Percentiles rank a stretch among this genome's conserved stretches.
phyloP scores from a whole-genome alignment of 2,329 filamentous ascomycete species.

The Monosporascus sp. region DNA sequence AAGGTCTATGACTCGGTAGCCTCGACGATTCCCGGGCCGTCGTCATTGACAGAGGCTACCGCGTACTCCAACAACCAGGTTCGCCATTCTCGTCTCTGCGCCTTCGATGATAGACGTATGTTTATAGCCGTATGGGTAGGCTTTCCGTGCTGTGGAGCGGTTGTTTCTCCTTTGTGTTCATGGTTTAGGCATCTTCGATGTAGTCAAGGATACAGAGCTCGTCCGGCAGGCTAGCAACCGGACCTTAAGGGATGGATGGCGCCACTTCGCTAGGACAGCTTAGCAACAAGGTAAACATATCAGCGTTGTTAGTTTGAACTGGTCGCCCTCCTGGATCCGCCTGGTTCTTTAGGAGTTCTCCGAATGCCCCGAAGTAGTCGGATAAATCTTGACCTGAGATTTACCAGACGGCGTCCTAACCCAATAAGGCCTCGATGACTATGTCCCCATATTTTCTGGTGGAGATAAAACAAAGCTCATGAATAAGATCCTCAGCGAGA shows the following conservation, averaged over 20 bases:
- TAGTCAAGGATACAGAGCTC: conserved; percentile 1
- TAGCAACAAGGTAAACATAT: conserved; percentile 1
- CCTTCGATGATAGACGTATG: too few relatives aligned
- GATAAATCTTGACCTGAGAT: conserved; percentile 5
- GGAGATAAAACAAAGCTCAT: conserved; percentile 6
- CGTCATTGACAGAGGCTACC: conserved; percentile 4
- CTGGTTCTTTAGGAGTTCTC: conserved; percentile 6
- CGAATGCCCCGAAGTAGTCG: conserved; percentile 1
- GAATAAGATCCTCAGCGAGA: neutral
- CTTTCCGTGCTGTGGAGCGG: conserved; percentile 3
- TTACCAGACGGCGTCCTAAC: conserved; percentile 3
- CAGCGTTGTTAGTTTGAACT: conserved; percentile 8
- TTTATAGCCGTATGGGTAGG: too few relatives aligned
- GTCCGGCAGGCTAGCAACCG: conserved; percentile 4
- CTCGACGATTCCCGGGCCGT: neutral
- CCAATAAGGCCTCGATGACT: conserved; percentile 1
- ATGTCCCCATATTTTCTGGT: conserved; percentile 4
- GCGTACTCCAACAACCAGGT: conserved; percentile 4
- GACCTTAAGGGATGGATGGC: conserved; percentile 8
- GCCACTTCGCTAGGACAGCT: conserved; percentile 5
- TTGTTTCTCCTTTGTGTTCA: conserved; percentile 7
- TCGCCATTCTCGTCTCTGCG: neutral
- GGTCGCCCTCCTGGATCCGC: conserved; percentile 7
- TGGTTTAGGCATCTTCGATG: conserved; percentile 8
- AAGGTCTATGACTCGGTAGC: conserved; percentile 4